Conservation (phyloP, 805 yeast genomes). For the Zygotorulaspora florentina region DNA sequence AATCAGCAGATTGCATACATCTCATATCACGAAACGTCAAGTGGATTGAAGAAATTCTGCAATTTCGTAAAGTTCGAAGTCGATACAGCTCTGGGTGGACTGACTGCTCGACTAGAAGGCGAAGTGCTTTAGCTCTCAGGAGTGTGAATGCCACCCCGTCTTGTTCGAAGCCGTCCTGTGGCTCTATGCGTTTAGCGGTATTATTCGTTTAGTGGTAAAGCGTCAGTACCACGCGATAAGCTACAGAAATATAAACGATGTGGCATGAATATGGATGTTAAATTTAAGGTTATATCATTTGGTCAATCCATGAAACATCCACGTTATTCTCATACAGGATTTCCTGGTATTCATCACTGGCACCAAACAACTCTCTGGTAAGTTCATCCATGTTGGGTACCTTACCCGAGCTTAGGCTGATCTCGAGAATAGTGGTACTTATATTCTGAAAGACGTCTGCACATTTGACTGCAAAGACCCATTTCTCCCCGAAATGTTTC, state of each 20-base stretch:
- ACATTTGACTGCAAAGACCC: constrained; percentile 45
- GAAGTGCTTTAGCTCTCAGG: background rate
- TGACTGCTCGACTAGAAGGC: background rate
- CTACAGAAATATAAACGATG: background rate
- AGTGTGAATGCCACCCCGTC: background rate
- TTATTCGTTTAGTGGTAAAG: background rate
- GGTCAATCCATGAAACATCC: constrained; percentile 43
- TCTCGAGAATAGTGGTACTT: constrained; percentile 43
- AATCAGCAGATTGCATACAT: background rate
- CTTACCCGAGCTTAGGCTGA: constrained; percentile 38
- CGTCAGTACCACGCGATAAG: too few relatives aligned
- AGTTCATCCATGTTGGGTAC: constrained; percentile 40
- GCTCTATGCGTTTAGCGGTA: background rate
- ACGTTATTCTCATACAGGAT: constrained; percentile 45
- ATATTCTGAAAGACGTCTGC: constrained; percentile 43
- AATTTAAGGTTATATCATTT: constrained; percentile 12
- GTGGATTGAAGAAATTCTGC: too few relatives aligned
- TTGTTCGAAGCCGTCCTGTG: background rate
- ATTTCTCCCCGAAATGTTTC: constrained; percentile 43
- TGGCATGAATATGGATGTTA: background rate
- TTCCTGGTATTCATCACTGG: constrained; percentile 43
- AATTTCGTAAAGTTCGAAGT: too few relatives aligned
- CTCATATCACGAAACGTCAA: too few relatives aligned
- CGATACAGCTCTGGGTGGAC: background rate
- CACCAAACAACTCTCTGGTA: constrained; percentile 41